Evolutionary conservation across 2,329 filamentous ascomycete species (phyloP).

Genomic region (Cladosporium sp.): DNA sequence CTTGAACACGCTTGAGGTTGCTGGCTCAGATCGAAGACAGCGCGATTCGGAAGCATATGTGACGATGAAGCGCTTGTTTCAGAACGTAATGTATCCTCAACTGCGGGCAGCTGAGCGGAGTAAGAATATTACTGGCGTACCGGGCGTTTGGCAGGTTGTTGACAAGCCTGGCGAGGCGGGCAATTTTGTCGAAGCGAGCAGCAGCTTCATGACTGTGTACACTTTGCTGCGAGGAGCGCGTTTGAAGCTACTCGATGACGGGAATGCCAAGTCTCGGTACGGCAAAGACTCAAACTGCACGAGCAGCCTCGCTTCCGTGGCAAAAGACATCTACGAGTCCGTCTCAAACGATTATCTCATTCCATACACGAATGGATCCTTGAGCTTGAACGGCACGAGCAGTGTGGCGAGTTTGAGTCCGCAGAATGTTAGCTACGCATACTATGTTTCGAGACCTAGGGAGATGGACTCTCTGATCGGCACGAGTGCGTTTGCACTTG

Average conservation of each 20-base stretch:
- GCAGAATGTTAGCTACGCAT: conserved; percentile 48
- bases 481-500: conserved; percentile 38
- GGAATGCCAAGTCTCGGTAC: background rate
- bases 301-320: conserved; percentile 28
- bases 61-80: conserved; percentile 32
- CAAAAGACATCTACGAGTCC: conserved; percentile 40
- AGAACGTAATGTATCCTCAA: conserved; percentile 37
- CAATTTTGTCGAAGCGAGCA: conserved; percentile 60
- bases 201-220: conserved; percentile 55
- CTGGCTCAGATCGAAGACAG: conserved; percentile 20
- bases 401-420: conserved; percentile 48
- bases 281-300: background rate
- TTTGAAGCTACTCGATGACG: conserved; percentile 33
- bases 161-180: conserved; percentile 43
- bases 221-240: conserved; percentile 47
- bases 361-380: conserved; percentile 42
- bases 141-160: conserved; percentile 57
- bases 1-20: conserved; percentile 45
- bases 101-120: conserved; percentile 35
- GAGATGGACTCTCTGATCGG: conserved; percentile 38
- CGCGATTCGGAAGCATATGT: conserved; percentile 27
- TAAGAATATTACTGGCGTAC: conserved; percentile 14
- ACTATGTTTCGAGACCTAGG: conserved; percentile 41
- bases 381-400: conserved; percentile 40
- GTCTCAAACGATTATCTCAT: conserved; percentile 43